Evolutionary conservation across 1,139 yeast species (phyloP).

Genomic region (Blastobotrys elegans): DNA sequence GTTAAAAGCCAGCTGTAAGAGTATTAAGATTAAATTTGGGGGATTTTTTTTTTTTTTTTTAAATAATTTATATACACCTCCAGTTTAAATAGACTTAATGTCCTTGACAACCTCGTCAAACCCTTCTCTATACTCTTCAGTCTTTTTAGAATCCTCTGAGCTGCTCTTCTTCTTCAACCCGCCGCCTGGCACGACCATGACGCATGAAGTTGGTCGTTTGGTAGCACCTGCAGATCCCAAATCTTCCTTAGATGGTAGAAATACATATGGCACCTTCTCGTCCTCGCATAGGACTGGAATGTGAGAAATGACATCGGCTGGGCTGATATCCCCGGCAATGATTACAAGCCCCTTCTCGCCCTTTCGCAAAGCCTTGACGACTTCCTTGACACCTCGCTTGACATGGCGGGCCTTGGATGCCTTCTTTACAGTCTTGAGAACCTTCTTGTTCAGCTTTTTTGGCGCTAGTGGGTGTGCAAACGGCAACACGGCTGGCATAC

Average conservation of each 20-base stretch:
- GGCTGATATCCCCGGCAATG: conserved; percentile 97
- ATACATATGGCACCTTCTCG: conserved; percentile 79
- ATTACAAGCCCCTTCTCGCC: conserved; percentile 97
- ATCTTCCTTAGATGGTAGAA: conserved; percentile 96
- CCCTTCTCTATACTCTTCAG: conserved; percentile 85
- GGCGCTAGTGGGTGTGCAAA: conserved; percentile 96
- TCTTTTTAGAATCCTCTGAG: conserved; percentile 60
- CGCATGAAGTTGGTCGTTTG: conserved; percentile 97
- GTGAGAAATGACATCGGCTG: conserved; percentile 95
- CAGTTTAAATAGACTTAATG: conserved; percentile 36
- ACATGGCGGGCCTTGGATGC: conserved; percentile 98
- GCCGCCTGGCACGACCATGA: conserved; percentile 96
- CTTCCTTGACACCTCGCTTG: conserved; percentile 98
- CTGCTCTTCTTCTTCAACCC: conserved; percentile 65
- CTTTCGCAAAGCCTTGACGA: conserved; percentile 93
- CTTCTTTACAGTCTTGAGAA: conserved; percentile 91
- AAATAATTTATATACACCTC: background rate
- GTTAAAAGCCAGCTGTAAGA: conserved; percentile 41
- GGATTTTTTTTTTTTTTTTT: background rate
- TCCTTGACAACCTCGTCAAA: conserved; percentile 95
- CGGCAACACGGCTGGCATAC: conserved; percentile 85
- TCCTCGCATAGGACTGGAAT: conserved; percentile 98
- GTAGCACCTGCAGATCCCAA: conserved; percentile 99
- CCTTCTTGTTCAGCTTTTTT: conserved; percentile 91
- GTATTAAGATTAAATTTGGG: background rate